Base-by-base conservation (phyloP, 805 yeast genomes). In the Zygoascus ofunaensis region DNA sequence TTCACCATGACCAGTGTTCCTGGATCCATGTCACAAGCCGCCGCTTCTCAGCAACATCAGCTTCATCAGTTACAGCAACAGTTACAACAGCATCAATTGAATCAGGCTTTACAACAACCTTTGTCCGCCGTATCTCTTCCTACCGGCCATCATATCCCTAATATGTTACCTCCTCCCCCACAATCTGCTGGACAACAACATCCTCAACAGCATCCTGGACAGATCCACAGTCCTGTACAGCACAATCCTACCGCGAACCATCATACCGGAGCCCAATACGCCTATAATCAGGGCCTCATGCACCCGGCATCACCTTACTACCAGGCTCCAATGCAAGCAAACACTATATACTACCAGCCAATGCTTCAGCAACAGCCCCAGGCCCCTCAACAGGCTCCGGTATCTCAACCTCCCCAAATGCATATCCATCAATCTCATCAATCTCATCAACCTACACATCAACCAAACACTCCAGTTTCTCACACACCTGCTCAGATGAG, bases 1-100 rank as follows among this genome's bases (percentile, higher is more conserved):
- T 43, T 23, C 32, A 36, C 43, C 18, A n/a, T 28, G 21, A 36
- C 39, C 54, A 38, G 34, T 20, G 22, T 18, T 12, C 37, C 46
- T 7, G n/a, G 21, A 7, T 19, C 38, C n/a, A 18, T 41, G 32
- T 10, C 34, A 28, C 22, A 5, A n/a, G 24, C n/a, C n/a, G n/a
- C n/a, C n/a, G n/a, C n/a, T n/a, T n/a, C n/a, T n/a, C 42, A 39
- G 24, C 26, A 30, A 17, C 41, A 38, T 4, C 41, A 28, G 19
- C 22, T 19, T 12, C 30, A 8, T 12, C 30, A 26, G 30, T 7
- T 26, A 26, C 51, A 26, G 17, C 45, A 24, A 17, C 49, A 20
- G 7, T 47, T 35, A 5, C 53, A 41, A n/a, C n/a, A n/a, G n/a
- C n/a, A n/a, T n/a, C n/a, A n/a, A n/a, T n/a, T n/a, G 5, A 50